Percentiles rank a stretch among this genome's conserved stretches.
Evolutionary conservation across 192 early-diverging fungal species (phyloP).

Genomic region (Coemansia sp.): DNA sequence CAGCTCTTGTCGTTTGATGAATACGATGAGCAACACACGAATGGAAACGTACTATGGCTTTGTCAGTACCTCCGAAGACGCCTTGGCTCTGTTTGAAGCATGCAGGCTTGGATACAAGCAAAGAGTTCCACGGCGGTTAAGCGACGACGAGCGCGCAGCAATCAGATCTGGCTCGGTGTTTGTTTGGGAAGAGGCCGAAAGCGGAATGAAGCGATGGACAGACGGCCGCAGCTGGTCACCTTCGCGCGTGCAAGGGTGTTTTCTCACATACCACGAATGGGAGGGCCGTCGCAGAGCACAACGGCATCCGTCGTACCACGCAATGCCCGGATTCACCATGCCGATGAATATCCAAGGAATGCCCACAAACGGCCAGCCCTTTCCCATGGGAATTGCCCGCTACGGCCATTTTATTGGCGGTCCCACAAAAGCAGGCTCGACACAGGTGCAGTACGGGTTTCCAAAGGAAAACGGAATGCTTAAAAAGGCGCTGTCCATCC

Average conservation of each 20-base stretch:
- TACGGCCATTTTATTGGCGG: conserved; percentile 57
- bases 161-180: conserved; percentile 86
- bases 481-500: conserved; percentile 87
- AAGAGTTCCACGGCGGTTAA: conserved; percentile 77
- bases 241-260: conserved; percentile 81
- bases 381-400: conserved; percentile 55
- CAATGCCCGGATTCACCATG: conserved; percentile 44
- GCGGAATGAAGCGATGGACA: conserved; percentile 91
- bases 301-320: conserved; percentile 49
- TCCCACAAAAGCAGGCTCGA: conserved; percentile 51
- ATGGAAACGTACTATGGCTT: conserved; percentile 85
- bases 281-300: conserved; percentile 64
- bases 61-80: conserved; percentile 84
- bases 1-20: conserved; percentile 6
- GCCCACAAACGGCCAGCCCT: conserved; percentile 21
- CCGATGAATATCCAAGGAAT: conserved; percentile 37
- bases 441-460: conserved; percentile 56
- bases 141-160: conserved; percentile 76
- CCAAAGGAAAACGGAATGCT: conserved; percentile 79
- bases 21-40: conserved; percentile 48
- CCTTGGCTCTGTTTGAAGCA: conserved; percentile 86
- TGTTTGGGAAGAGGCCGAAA: conserved; percentile 89
- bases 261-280: conserved; percentile 86
- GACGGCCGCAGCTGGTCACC: conserved; percentile 90
- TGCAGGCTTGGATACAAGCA: conserved; percentile 73